Percentiles rank a stretch among this genome's conserved stretches.
Conservation (phyloP, 306 rosid species). For the Castanea crenata region DNA sequence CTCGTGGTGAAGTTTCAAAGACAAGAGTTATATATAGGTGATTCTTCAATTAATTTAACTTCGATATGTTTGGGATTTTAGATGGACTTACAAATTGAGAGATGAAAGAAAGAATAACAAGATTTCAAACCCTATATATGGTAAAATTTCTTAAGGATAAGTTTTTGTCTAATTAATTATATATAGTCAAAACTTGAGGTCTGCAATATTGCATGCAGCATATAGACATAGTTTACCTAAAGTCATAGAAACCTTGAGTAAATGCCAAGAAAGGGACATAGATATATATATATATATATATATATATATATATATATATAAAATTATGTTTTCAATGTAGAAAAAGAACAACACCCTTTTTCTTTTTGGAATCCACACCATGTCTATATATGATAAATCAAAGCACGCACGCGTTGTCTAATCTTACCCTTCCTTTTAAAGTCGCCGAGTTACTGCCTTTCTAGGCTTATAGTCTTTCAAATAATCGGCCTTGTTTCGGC, state of each 20-base stretch:
- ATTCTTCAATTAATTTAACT: too few relatives aligned
- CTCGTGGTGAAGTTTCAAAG: too few relatives aligned
- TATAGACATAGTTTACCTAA: slow-evolving; percentile 15
- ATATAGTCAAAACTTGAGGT: too few relatives aligned
- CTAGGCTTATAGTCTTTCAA: slow-evolving; percentile 6
- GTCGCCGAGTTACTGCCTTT: not conserved
- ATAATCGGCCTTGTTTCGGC: not conserved
- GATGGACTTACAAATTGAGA: too few relatives aligned
- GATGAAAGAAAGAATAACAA: too few relatives aligned
- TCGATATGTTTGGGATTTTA: too few relatives aligned
- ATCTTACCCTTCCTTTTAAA: slow-evolving; percentile 17
- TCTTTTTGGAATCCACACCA: slow-evolving; percentile 15
- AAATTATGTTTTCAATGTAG: slow-evolving; percentile 17
- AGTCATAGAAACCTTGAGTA: slow-evolving; percentile 39
- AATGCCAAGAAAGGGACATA: slow-evolving; percentile 45
- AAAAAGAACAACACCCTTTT: not conserved
- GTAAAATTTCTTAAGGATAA: too few relatives aligned
- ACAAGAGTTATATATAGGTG: too few relatives aligned
- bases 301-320: too few relatives aligned
- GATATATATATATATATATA: not conserved
- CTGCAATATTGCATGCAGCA: too few relatives aligned
- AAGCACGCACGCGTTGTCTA: slow-evolving; percentile 44
- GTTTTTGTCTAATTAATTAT: too few relatives aligned
- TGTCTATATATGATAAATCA: slow-evolving; percentile 9
- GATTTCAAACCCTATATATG: too few relatives aligned